phyloP scores from a whole-genome alignment of 2,329 filamentous ascomycete species.

The Fusarium euwallaceae region DNA sequence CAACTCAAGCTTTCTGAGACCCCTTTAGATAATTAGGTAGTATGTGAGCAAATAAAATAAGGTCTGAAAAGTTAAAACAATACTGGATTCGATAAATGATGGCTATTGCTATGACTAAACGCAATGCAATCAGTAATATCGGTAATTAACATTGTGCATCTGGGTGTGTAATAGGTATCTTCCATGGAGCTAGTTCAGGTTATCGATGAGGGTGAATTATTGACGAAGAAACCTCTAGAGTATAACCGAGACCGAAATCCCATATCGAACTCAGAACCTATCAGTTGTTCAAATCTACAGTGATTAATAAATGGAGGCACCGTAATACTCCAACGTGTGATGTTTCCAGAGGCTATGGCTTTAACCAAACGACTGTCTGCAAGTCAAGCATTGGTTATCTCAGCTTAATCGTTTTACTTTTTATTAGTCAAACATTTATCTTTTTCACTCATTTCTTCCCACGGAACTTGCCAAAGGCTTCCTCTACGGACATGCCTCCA shows the following conservation, averaged over 20 bases:
- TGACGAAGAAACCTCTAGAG: not conserved
- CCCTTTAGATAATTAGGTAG: not conserved
- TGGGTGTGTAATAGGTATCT: not conserved
- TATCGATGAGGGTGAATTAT: not conserved
- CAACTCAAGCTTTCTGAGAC: constrained; percentile 1
- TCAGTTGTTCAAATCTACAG: not conserved
- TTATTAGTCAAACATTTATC: not conserved
- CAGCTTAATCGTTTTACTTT: not conserved
- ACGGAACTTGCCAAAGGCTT: constrained; percentile 29
- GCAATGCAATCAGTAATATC: not conserved
- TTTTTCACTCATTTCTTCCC: constrained; percentile 17
- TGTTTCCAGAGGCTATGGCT: not conserved
- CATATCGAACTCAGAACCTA: not conserved
- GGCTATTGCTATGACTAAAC: not conserved
- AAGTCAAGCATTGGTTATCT: not conserved
- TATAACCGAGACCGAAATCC: not conserved
- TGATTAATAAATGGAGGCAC: not conserved
- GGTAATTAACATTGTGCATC: not conserved
- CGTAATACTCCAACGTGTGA: not conserved
- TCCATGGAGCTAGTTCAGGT: not conserved
- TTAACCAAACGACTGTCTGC: not conserved
- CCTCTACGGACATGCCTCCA: constrained; percentile 26
- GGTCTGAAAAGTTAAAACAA: not conserved
- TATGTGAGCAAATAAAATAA: not conserved
- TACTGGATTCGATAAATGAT: not conserved